Evolutionary conservation across 306 rosid genomes (phyloP), one percentile per base, ranked within the genome.

Genomic region (Sicyos baderoa): DNA sequence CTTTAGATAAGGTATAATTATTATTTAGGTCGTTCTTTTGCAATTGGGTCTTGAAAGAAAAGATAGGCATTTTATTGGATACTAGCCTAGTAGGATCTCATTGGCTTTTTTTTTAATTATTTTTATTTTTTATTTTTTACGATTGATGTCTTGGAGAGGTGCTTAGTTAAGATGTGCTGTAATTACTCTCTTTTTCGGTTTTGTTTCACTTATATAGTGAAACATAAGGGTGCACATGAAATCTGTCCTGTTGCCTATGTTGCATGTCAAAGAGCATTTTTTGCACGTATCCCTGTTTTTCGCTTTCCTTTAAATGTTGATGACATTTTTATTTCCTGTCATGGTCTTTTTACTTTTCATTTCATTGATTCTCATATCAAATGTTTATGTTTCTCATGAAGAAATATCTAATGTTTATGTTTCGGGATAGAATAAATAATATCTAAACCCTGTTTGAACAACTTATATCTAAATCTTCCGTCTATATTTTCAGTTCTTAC

Each of bases 1-100:
- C 99, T 47, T 96, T 90, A 73, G 99, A 94, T 73, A 94, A 94
- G 97, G 99, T 94, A 42, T 52, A 42, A 9, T 35, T 37, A 32
- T 58, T n/a, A 42, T 64, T 14, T 15, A 77, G 68, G 29, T 40
- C 23, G 6, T 54, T 75, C 25, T 76, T 72, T 60, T 22, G 42
- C 61, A 58, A 29, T 35, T 69, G 54, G 14, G 37, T 13, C 21
- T 65, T 67, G 56, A 67, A 66, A 25, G 42, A 22, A 21, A 27
- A 3, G 37, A n/a, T n/a, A 4, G 21, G 7, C 22, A 22, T n/a
- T 48, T 67, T 18, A 67, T 67, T 21, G 72, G 44, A 15, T 23
- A n/a, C n/a, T n/a, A n/a, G n/a, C n/a, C n/a, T n/a, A n/a, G n/a
- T n/a, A n/a, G n/a, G n/a, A n/a, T n/a, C n/a, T n/a, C n/a, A n/a